Percentiles rank a stretch among this genome's conserved stretches.
Evolutionary conservation across 805 yeast species (phyloP).

Genomic region (Lipomyces chichibuensis): DNA sequence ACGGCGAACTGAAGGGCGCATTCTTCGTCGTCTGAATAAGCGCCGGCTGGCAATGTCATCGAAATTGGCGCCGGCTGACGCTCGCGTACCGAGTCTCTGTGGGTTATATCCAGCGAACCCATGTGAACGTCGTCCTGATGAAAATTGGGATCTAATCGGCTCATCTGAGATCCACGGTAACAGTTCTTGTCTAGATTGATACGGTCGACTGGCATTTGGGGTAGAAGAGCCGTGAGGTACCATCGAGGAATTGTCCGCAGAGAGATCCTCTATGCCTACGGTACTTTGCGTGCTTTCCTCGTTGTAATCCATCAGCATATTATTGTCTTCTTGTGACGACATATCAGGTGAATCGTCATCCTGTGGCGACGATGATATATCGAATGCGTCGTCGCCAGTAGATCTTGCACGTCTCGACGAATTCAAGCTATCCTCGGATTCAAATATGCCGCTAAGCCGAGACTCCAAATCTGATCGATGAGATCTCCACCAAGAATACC

Average conservation of each 20-base stretch:
- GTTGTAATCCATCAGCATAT: not conserved
- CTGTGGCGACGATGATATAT: not conserved
- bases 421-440: not conserved
- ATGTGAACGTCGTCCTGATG: not conserved
- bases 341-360: not conserved
- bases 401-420: slow-evolving; percentile 1
- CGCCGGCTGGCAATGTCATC: slow-evolving; percentile 4
- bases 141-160: not conserved
- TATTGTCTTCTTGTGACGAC: not conserved
- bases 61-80: not conserved
- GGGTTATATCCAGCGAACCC: not conserved
- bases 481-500: not conserved
- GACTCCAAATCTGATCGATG: slow-evolving; percentile 1
- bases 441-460: not conserved
- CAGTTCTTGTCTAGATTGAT: not conserved
- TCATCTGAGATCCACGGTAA: not conserved
- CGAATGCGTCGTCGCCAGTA: slow-evolving; percentile 2
- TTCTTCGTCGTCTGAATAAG: slow-evolving; percentile 6
- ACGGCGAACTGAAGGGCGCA: slow-evolving; percentile 9
- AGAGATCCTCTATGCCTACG: not conserved
- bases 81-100: slow-evolving; percentile 4
- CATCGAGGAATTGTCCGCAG: not conserved
- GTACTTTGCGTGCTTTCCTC: not conserved
- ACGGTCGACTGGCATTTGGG: not conserved
- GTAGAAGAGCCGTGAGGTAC: not conserved